These are phyloP conservation scores for Helicocarpus griseus DNA, from an alignment of 2,329 filamentous ascomycete species.

Conservation along the genomic window DNA sequence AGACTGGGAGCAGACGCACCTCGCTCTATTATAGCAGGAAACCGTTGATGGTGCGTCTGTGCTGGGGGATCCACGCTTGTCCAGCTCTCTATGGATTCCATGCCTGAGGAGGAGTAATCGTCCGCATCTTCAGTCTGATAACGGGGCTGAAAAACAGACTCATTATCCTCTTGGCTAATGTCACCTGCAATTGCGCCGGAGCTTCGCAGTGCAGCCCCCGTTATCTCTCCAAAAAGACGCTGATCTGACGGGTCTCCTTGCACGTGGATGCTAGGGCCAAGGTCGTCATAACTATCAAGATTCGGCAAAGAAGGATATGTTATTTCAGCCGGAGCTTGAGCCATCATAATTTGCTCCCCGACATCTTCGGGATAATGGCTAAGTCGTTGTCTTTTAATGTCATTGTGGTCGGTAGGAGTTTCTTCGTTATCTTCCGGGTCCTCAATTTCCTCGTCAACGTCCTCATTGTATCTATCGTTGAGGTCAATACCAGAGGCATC, in stretches of 20 bases:
- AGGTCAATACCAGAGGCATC: constrained; percentile 57
- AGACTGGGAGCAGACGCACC: constrained; percentile 36
- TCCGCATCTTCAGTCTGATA: constrained; percentile 17
- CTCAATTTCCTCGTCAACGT: constrained; percentile 18
- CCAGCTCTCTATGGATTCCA: constrained; percentile 7
- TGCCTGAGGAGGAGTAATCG: constrained; percentile 26
- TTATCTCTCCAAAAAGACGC: constrained; percentile 54
- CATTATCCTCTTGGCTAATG: constrained; percentile 18
- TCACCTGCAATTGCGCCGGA: constrained; percentile 38
- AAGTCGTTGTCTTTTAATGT: constrained; percentile 12
- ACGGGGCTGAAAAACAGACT: constrained; percentile 14
- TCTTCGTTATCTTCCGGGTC: constrained; percentile 26
- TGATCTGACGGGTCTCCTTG: constrained; percentile 11
- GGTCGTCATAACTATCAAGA: constrained; percentile 26
- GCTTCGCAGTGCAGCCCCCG: constrained; percentile 44
- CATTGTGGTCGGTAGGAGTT: constrained; percentile 2
- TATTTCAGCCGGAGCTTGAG: constrained; percentile 20
- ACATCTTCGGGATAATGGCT: constrained; percentile 3
- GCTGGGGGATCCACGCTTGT: constrained; percentile 6
- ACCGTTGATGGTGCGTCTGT: constrained; percentile 8
- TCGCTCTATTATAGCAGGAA: constrained; percentile 17
- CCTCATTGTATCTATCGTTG: constrained; percentile 20
- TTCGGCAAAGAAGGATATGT: constrained; percentile 35
- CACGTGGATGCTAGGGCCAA: constrained; percentile 12
- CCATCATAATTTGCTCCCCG: constrained; percentile 4